Conservation (phyloP, 306 rosid genomes). For the Fagus sylvatica region DNA sequence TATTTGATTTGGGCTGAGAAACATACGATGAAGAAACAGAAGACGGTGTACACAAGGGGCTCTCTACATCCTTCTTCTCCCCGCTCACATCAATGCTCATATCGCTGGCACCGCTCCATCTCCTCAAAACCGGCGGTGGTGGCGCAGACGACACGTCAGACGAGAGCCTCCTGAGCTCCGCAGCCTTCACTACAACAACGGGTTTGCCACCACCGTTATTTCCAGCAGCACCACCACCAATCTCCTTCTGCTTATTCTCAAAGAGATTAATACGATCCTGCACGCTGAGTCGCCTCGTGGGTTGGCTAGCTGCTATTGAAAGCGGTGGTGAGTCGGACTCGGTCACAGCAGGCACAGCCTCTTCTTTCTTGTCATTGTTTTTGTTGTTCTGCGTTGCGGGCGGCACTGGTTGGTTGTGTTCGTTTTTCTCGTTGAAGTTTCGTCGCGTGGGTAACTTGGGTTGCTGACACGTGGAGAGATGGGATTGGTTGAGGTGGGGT, state of each 20-base stretch:
- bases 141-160: slow-evolving; percentile 56
- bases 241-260: slow-evolving; percentile 94
- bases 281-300: slow-evolving; percentile 79
- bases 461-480: slow-evolving; percentile 56
- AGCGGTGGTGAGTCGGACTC: slow-evolving; percentile 8
- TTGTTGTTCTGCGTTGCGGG: no score
- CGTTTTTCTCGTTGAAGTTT: slow-evolving; percentile 41
- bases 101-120: slow-evolving; percentile 97
- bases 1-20: slow-evolving; percentile 34
- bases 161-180: slow-evolving; percentile 73
- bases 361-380: slow-evolving; percentile 33
- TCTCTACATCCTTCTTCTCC: slow-evolving; percentile 68
- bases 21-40: slow-evolving; percentile 39
- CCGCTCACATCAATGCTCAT: slow-evolving; percentile 87
- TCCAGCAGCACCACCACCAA: slow-evolving; percentile 33
- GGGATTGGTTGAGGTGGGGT: slow-evolving; percentile 28
- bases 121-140: slow-evolving; percentile 45
- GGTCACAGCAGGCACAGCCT: background rate
- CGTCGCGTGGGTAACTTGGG: slow-evolving; percentile 40
- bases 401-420: slow-evolving; percentile 5
- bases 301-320: slow-evolving; percentile 39
- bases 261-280: slow-evolving; percentile 96
- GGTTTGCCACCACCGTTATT: slow-evolving; percentile 55
- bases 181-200: slow-evolving; percentile 54
- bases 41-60: slow-evolving; percentile 65